phyloP scores from a whole-genome alignment of 805 yeast species.

The Metschnikowia baotianmanensis region DNA sequence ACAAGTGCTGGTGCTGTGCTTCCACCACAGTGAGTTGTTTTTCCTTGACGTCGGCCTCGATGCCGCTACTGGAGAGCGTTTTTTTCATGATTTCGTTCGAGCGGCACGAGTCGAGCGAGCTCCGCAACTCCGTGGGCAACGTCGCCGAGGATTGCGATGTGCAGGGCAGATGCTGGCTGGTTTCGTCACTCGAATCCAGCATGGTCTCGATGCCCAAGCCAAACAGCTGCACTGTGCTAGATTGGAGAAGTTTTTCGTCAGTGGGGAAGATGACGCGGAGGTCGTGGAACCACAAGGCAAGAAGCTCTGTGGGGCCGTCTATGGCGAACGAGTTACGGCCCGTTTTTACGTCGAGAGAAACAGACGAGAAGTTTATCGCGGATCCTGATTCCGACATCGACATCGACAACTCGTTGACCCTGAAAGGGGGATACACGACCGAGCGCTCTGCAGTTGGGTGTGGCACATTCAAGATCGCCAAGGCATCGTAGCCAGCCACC shows the following conservation, averaged over 20 bases:
- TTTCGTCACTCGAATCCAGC: slow-evolving; percentile 9
- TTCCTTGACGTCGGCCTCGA: slow-evolving; percentile 9
- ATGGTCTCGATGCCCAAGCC: slow-evolving; percentile 20
- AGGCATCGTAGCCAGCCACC: slow-evolving; percentile 28
- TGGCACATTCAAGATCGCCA: slow-evolving; percentile 34
- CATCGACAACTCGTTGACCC: slow-evolving; percentile 36
- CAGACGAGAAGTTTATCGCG: slow-evolving; percentile 20
- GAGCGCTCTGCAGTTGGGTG: slow-evolving; percentile 23
- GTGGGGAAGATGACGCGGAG: slow-evolving; percentile 35
- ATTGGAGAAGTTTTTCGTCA: slow-evolving; percentile 11
- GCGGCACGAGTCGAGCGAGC: slow-evolving; percentile 9
- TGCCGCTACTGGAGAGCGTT: slow-evolving; percentile 13
- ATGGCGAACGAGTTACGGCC: slow-evolving; percentile 22
- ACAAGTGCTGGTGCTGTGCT: slow-evolving; percentile 2
- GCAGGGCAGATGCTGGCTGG: slow-evolving; percentile 4
- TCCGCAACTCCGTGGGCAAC: neutral
- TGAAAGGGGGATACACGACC: slow-evolving; percentile 41
- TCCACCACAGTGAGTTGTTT: slow-evolving; percentile 8
- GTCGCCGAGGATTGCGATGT: slow-evolving; percentile 1
- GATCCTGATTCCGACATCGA: slow-evolving; percentile 15
- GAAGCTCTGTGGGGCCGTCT: slow-evolving; percentile 15
- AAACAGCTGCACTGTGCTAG: slow-evolving; percentile 9
- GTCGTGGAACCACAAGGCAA: slow-evolving; percentile 32
- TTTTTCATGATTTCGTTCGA: slow-evolving; percentile 15
- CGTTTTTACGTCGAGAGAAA: slow-evolving; percentile 9